Evolutionary conservation across 495 filamentous ascomycete species (phyloP).

Genomic region (Xylaria grammica): DNA sequence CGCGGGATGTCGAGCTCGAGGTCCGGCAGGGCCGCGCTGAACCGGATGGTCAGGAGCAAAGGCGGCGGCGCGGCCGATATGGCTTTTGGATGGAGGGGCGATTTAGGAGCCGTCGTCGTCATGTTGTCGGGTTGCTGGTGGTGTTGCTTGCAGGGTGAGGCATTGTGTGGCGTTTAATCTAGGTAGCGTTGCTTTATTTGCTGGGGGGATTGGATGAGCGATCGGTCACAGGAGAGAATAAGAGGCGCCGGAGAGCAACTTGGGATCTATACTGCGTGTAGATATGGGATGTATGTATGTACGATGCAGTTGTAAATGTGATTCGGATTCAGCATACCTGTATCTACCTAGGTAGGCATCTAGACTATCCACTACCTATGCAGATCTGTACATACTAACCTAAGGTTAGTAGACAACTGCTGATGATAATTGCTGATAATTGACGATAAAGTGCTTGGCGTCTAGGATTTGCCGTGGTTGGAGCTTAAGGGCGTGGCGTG

Average conservation of each 20-base stretch:
- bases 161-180: conserved; percentile 10
- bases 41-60: conserved; percentile 81
- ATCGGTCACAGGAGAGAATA: not conserved
- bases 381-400: no score
- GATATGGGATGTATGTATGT: not conserved
- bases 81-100: conserved; percentile 25
- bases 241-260: not conserved
- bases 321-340: not conserved
- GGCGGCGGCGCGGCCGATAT: conserved; percentile 44
- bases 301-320: not conserved
- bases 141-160: conserved; percentile 5
- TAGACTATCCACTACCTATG: no score
- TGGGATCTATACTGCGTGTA: not conserved
- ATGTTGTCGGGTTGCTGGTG: conserved; percentile 10
- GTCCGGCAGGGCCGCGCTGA: conserved; percentile 83
- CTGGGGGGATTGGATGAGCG: not conserved
- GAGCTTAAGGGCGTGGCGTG: not conserved
- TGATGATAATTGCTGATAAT: no score
- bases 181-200: not conserved
- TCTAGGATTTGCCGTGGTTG: not conserved
- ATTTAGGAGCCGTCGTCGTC: conserved; percentile 22
- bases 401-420: no score
- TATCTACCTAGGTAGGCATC: no score
- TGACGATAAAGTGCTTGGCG: not conserved
- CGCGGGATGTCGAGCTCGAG: conserved; percentile 74